Conservation (phyloP, 352 stramenopile species). For the Globisporangium radiosum region DNA sequence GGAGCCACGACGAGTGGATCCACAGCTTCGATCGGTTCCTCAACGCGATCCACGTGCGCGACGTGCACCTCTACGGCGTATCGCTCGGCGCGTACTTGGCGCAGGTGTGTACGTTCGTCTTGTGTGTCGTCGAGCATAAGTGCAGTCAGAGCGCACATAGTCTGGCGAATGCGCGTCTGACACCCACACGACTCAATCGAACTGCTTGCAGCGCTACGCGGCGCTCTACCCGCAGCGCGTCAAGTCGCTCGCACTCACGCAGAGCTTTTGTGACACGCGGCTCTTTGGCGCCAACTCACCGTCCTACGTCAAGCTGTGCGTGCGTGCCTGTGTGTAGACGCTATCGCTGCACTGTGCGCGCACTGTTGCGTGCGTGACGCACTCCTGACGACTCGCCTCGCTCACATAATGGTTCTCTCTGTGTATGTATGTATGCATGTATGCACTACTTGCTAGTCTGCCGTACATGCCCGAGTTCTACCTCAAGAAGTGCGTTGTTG, state of each 20-base stretch:
- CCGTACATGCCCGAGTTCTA: constrained; percentile 69
- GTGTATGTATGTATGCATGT: not conserved
- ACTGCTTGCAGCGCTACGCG: constrained; percentile 35
- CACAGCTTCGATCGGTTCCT: constrained; percentile 79
- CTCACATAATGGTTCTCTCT: not conserved
- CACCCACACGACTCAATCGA: too few relatives aligned
- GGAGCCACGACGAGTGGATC: constrained; percentile 78
- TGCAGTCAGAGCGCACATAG: not conserved
- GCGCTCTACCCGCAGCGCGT: constrained; percentile 54
- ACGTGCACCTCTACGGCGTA: constrained; percentile 66
- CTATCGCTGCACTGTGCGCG: too few relatives aligned
- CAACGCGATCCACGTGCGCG: constrained; percentile 43
- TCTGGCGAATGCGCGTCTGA: not conserved
- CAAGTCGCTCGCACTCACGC: constrained; percentile 50
- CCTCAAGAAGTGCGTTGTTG: constrained; percentile 42
- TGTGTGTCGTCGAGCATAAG: too few relatives aligned
- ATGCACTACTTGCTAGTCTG: constrained; percentile 22
- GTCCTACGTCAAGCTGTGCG: constrained; percentile 44
- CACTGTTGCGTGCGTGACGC: too few relatives aligned
- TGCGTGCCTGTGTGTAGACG: too few relatives aligned
- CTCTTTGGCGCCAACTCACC: constrained; percentile 36
- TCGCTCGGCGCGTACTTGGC: constrained; percentile 65
- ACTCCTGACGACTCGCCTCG: too few relatives aligned
- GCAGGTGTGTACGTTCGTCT: constrained; percentile 27
- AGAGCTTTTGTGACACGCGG: constrained; percentile 54